A percentile compares a stretch with the other conserved stretches of the same genome.
Evolutionary conservation across 1,139 yeast species (phyloP).

Genomic region (Scheffersomyces segobiensis): DNA sequence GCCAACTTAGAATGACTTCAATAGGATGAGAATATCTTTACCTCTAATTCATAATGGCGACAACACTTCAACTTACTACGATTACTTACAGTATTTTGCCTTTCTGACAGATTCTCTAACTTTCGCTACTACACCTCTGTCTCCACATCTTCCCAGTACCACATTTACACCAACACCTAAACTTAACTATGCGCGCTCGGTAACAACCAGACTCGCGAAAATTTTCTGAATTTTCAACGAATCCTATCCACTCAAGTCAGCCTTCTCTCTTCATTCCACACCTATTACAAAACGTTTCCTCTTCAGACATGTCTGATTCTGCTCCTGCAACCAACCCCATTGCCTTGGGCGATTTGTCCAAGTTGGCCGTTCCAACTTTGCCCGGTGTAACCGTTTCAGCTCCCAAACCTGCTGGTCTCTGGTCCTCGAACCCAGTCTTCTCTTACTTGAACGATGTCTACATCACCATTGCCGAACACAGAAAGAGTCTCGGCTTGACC

Average conservation of each 20-base stretch:
- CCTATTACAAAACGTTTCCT: not conserved
- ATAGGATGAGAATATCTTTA: too few species aligned
- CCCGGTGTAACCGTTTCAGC: conserved; percentile 56
- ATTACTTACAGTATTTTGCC: too few species aligned
- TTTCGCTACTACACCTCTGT: not conserved
- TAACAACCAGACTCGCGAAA: conserved; percentile 3
- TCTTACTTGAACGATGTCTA: conserved; percentile 79
- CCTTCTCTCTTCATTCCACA: not conserved
- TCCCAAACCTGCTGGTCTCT: conserved; percentile 57
- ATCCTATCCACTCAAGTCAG: not conserved
- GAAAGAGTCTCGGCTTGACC: conserved; percentile 75
- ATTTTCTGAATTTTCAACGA: conserved; percentile 6
- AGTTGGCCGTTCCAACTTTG: conserved; percentile 54
- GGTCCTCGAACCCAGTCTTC: conserved; percentile 86
- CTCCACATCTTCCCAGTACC: not conserved
- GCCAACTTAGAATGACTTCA: too few species aligned
- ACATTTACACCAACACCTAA: not conserved
- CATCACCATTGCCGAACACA: conserved; percentile 70
- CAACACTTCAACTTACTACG: too few species aligned
- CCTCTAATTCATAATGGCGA: too few species aligned
- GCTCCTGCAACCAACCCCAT: conserved; percentile 26
- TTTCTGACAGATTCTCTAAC: not conserved
- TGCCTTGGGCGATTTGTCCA: conserved; percentile 54
- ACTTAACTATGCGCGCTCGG: not conserved
- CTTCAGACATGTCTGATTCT: conserved; percentile 14